Evolutionary conservation across 768 basidiomycete genomes (phyloP), one percentile per base, ranked within the genome.

Genomic region (Podaxis pistillaris): DNA sequence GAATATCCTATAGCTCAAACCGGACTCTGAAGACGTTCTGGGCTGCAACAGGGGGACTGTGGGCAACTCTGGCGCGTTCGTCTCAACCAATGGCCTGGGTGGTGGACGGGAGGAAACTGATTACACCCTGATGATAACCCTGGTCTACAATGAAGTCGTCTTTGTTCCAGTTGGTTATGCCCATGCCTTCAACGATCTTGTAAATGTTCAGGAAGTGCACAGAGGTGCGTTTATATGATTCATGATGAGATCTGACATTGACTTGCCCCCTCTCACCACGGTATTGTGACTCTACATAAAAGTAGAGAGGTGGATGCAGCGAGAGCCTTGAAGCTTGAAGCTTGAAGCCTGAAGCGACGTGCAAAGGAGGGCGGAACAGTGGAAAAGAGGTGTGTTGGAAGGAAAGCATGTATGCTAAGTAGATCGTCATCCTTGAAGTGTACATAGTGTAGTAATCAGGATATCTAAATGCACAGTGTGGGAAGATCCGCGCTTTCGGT

Each of bases 81-180:
- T 91, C 53, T 87, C 87, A n/a, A 87, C 89, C 0, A 87, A 80
- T 0, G 77, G 80, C 15, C 84, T 80, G 11, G 91, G 92, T 57
- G 91, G 93, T 58, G 93, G 93, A 17, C 92, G 93, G 67, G 89
- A 88, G 67, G 64, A 78, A 3, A 89, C 88, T 2, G 79, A 76
- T 44, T 66, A 85, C 30, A 78, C 70, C 50, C 68, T 77, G 33
- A 69, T 91, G 71, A 82, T 82, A 55, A 83, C 87, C 36, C 69
- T 93, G 58, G 71, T 79, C 4, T 90, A 94, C 71, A 88, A 91
- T 58, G 91, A 90, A 12, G 82, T 89, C 22, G 73, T 82, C 69
- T 90, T 75, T 66, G 87, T 91, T 2, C 90, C 93, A 0, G 75
- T 90, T 41, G 91, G 91, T 0, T 89, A 89, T 68, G 74, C 77